phyloP scores from a whole-genome alignment of 495 filamentous ascomycete genomes.

The Hypomontagnella submonticulosa region DNA sequence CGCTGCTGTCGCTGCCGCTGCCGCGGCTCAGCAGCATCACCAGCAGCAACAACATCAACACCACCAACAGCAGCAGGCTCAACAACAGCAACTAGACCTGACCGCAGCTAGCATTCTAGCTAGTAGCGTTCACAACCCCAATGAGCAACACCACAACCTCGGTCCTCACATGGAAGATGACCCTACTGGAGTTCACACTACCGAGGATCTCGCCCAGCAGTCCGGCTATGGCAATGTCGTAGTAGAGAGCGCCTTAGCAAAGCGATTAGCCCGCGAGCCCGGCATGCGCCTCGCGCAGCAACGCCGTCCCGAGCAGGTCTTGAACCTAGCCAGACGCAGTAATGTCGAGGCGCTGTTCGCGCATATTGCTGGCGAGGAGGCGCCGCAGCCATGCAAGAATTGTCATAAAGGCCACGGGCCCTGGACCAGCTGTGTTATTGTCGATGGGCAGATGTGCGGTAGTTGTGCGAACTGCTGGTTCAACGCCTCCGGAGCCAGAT shows the following conservation, averaged over 20 bases:
- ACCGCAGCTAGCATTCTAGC: conserved; percentile 47
- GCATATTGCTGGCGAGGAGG: conserved; percentile 58
- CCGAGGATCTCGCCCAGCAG: conserved; percentile 54
- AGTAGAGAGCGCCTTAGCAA: conserved; percentile 60
- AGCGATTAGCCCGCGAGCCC: conserved; percentile 56
- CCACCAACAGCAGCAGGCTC: conserved; percentile 41
- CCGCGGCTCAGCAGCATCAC: conserved; percentile 44
- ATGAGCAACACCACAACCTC: conserved; percentile 46
- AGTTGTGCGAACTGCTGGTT: conserved; percentile 66
- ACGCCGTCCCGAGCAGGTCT: conserved; percentile 56
- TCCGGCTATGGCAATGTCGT: conserved; percentile 55
- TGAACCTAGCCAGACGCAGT: conserved; percentile 59
- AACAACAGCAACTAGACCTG: conserved; percentile 46
- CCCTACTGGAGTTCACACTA: conserved; percentile 47
- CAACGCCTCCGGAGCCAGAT: conserved; percentile 61
- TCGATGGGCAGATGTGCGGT: conserved; percentile 63
- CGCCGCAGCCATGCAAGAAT: conserved; percentile 60
- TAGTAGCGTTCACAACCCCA: conserved; percentile 42
- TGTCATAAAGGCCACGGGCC: conserved; percentile 64
- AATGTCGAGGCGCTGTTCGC: conserved; percentile 64
- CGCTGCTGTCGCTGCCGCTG: conserved; percentile 50
- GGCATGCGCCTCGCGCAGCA: conserved; percentile 58
- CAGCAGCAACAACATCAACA: conserved; percentile 40
- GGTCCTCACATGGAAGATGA: conserved; percentile 39
- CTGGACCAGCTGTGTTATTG: conserved; percentile 59